Conservation (phyloP, 2,329 filamentous ascomycete species). For the Fusarium transvaalense region DNA sequence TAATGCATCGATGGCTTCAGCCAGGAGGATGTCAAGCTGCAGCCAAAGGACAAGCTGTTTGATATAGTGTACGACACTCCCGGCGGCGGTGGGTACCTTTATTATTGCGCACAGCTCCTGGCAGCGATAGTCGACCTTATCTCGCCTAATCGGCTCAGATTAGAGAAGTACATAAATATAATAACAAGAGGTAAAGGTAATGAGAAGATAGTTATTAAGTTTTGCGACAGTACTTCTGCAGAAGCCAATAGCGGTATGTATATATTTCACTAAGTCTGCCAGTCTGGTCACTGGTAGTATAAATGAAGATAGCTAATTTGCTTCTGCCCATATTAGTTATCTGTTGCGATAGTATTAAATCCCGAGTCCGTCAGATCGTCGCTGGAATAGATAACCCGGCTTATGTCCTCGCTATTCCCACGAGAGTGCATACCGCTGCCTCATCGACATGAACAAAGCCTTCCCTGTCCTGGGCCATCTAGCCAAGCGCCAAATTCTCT, state of each 20-base stretch:
- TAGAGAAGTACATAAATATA: too few relatives aligned
- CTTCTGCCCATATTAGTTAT: slow-evolving; percentile 14
- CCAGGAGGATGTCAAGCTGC: too few relatives aligned
- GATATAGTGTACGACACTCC: too few relatives aligned
- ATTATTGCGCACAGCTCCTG: too few relatives aligned
- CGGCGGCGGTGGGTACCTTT: too few relatives aligned
- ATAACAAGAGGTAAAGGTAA: too few relatives aligned
- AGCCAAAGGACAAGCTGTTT: too few relatives aligned
- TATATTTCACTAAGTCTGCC: slow-evolving; percentile 12
- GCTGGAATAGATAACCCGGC: slow-evolving; percentile 4
- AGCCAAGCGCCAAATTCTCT: background rate
- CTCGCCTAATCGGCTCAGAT: too few relatives aligned
- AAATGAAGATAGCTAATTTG: slow-evolving; percentile 10
- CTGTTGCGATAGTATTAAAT: slow-evolving; percentile 26
- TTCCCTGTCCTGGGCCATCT: slow-evolving; percentile 17
- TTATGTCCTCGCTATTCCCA: slow-evolving; percentile 5
- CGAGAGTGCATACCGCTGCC: slow-evolving; percentile 21
- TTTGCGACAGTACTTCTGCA: background rate
- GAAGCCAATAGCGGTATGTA: background rate
- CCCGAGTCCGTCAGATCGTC: slow-evolving; percentile 2
- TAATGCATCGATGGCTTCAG: too few relatives aligned
- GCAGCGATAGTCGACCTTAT: too few relatives aligned
- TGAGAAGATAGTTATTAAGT: background rate
- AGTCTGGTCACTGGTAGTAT: slow-evolving; percentile 2
- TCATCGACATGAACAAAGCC: slow-evolving; percentile 26